Percentiles rank a stretch among this genome's conserved stretches.
These are phyloP conservation scores for Maudiozyma serrabonitensis DNA, from an alignment of 805 yeast genomes.

Conservation along the genomic window DNA sequence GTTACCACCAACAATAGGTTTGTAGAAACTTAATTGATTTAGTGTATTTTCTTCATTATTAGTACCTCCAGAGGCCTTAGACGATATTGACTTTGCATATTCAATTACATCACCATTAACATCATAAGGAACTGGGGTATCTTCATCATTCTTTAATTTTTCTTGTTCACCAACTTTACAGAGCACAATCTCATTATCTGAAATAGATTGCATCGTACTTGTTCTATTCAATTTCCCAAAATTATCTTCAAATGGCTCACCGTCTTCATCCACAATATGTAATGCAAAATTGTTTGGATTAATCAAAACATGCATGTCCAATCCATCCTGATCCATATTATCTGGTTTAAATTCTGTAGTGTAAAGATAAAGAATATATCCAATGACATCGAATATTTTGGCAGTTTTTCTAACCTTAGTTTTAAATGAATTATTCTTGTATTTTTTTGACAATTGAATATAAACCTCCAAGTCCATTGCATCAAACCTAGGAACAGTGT, in stretches of 20 bases:
- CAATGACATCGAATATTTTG: conserved; percentile 26
- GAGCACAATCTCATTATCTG: conserved; percentile 74
- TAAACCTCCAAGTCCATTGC: conserved; percentile 19
- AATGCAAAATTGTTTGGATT: conserved; percentile 32
- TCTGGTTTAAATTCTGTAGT: conserved; percentile 17
- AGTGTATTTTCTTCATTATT: conserved; percentile 9
- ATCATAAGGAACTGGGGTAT: conserved; percentile 44
- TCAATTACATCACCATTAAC: conserved; percentile 10
- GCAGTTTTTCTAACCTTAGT: conserved; percentile 24
- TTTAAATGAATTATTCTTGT: conserved; percentile 16
- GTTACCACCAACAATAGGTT: conserved; percentile 29
- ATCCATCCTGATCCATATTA: conserved; percentile 11
- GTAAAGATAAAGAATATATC: conserved; percentile 21
- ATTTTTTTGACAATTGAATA: conserved; percentile 21
- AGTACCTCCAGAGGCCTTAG: conserved; percentile 3
- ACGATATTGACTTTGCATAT: conserved; percentile 2
- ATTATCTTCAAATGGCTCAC: conserved; percentile 80
- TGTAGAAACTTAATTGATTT: conserved; percentile 31
- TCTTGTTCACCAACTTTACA: conserved; percentile 44
- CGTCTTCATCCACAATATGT: conserved; percentile 85
- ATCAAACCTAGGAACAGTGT: conserved; percentile 21
- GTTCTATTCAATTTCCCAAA: conserved; percentile 79
- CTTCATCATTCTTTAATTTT: conserved; percentile 39
- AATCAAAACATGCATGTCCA: conserved; percentile 9
- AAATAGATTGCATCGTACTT: conserved; percentile 56